A percentile compares a stretch with the other conserved stretches of the same genome.
Conservation (phyloP, 202 grass and related monocot genomes). For the Carex arenaria region DNA sequence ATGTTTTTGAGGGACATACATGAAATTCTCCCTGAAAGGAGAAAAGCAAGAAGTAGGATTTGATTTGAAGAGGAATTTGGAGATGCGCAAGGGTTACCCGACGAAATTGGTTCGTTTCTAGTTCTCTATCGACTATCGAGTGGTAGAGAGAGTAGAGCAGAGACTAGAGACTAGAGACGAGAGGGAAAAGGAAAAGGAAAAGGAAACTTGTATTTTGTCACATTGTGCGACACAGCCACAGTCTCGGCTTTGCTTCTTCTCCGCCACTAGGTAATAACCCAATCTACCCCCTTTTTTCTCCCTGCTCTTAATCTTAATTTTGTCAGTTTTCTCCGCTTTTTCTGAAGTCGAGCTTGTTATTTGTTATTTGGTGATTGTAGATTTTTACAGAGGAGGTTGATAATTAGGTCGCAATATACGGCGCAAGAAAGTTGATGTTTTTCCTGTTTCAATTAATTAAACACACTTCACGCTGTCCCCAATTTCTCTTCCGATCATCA, state of each 20-base stretch:
- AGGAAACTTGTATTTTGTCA: conserved; percentile 4
- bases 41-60: neutral
- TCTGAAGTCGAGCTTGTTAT: neutral
- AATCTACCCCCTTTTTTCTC: neutral
- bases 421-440: no score
- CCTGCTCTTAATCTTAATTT: neutral
- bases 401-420: neutral
- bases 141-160: neutral
- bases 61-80: neutral
- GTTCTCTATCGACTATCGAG: neutral
- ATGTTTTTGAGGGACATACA: no score
- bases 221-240: conserved; percentile 30
- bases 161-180: neutral
- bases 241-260: conserved; percentile 10
- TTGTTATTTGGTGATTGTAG: conserved; percentile 3
- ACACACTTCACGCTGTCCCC: neutral
- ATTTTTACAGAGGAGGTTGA: conserved; percentile 1
- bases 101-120: neutral
- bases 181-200: neutral
- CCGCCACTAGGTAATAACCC: conserved; percentile 23
- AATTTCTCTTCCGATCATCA: neutral
- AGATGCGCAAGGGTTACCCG: neutral
- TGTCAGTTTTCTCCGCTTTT: neutral
- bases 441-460: neutral
- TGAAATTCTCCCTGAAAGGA: no score